A percentile compares a stretch with the other conserved stretches of the same genome.
Conservation (phyloP, 192 early-diverging fungal species). For the Lunasporangiospora selenospora region DNA sequence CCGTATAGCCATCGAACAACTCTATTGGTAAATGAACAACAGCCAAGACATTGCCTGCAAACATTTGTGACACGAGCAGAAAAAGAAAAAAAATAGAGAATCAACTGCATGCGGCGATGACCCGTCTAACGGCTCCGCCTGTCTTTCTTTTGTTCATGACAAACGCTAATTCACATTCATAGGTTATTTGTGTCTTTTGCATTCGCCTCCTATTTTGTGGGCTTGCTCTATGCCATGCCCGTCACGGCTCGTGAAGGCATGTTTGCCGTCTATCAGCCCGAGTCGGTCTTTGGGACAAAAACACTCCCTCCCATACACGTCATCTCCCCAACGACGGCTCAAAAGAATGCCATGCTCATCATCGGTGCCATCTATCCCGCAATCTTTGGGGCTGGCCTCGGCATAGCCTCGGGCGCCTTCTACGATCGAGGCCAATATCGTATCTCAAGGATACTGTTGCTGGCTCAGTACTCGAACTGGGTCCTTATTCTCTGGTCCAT, state of each 20-base stretch:
- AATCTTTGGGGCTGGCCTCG: background rate
- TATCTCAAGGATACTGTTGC: background rate
- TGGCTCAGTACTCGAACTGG: constrained; percentile 27
- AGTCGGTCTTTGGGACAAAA: constrained; percentile 6
- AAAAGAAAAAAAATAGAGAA: too few relatives aligned
- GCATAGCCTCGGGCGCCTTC: constrained; percentile 9
- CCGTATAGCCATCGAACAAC: constrained; percentile 20
- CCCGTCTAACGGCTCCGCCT: background rate
- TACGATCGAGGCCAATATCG: constrained; percentile 8
- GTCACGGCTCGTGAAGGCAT: constrained; percentile 30
- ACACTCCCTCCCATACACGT: constrained; percentile 22
- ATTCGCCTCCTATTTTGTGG: constrained; percentile 23
- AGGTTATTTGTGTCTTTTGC: constrained; percentile 22
- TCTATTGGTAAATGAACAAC: constrained; percentile 22
- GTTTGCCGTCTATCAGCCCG: constrained; percentile 38
- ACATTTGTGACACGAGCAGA: too few relatives aligned
- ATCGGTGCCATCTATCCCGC: constrained; percentile 11
- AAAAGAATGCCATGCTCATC: constrained; percentile 28
- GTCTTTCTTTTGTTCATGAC: background rate
- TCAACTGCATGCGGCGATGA: too few relatives aligned
- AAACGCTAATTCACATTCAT: background rate
- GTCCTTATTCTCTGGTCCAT: constrained; percentile 5
- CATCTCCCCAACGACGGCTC: constrained; percentile 19
- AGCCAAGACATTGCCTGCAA: background rate
- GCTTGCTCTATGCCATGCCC: constrained; percentile 43